Evolutionary conservation across 1,284 basidiomycete genomes (phyloP), one percentile per base, ranked within the genome.

Genomic region (Cryptococcus sp.): DNA sequence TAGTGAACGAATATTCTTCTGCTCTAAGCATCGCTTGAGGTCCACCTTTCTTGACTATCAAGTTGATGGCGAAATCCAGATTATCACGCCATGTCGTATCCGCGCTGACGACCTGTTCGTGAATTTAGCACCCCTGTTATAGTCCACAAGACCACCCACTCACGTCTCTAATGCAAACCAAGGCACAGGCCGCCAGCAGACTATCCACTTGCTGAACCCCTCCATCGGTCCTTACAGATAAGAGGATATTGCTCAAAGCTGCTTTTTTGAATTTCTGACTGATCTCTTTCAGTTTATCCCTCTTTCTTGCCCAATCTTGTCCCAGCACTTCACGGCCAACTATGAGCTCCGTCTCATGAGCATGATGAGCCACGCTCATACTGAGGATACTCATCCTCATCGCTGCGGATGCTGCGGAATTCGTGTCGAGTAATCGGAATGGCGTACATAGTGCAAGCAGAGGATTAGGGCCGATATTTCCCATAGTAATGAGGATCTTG

Each of bases 381-480:
- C 62, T 66, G 0, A 71, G 57, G 59, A 71, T 64, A 42, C 62
- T 64, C 68, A 71, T 67, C 23, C 70, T 55, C 8, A 71, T 62
- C 6, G 70, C 68, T 0, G 70, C 70, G 0, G 62, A 65, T 1
- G 66, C 65, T 0, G 70, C 59, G 30, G 61, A 62, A 38, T 57
- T 59, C 0, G 67, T 70, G 50, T 71, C 68, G 37, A 70, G 59
- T n/a, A 71, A 49, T 11, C 57, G 60, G 8, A 60, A 30, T 3
- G 68, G 68, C 6, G 63, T 67, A 46, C 65, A 68, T 8, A 71
- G 51, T 3, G 65, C 58, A 14, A 70, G 46, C 10, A 70, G 56
- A 4, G 69, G 69, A 52, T 71, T 71, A 0, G 64, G 67, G 23
- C 64, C 66, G 35, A 66, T 64, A 36, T 68, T 66, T 6, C 67